Conservation (phyloP, 83 land plant genomes). For the Picea engelmannii region DNA sequence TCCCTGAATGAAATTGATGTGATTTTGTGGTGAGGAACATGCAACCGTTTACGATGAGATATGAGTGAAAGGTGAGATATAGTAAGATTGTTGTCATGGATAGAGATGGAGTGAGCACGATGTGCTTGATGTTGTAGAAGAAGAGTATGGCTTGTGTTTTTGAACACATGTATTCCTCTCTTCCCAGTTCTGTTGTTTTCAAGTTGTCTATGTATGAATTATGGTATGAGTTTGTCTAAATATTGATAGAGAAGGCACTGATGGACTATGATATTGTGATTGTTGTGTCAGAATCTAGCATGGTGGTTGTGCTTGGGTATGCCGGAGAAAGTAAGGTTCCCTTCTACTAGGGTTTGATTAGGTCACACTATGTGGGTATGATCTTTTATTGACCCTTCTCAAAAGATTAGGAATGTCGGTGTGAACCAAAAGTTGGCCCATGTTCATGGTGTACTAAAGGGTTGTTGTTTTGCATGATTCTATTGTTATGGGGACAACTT, state of each 20-base stretch:
- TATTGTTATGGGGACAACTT: conserved; percentile 93
- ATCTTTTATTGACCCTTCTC: conserved; percentile 92
- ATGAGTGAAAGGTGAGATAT: conserved; percentile 37
- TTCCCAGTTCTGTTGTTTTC: conserved; percentile 49
- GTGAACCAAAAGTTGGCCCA: conserved; percentile 93
- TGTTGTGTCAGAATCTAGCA: conserved; percentile 54
- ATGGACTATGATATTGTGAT: conserved; percentile 60
- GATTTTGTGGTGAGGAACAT: too few species aligned
- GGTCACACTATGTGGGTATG: conserved; percentile 12
- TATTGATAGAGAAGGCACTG: conserved; percentile 45
- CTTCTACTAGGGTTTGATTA: too few species aligned
- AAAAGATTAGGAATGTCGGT: conserved; percentile 86
- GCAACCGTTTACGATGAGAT: not conserved
- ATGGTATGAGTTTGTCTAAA: conserved; percentile 38
- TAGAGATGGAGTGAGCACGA: conserved; percentile 17
- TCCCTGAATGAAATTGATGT: conserved; percentile 56
- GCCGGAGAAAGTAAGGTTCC: conserved; percentile 30
- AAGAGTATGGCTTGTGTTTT: conserved; percentile 57
- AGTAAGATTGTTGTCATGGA: conserved; percentile 45
- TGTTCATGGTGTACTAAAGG: conserved; percentile 71
- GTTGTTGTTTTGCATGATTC: conserved; percentile 95
- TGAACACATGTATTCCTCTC: conserved; percentile 53
- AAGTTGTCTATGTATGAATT: conserved; percentile 50
- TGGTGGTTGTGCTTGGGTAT: conserved; percentile 59
- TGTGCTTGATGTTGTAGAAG: conserved; percentile 29